Conservation (phyloP, 495 filamentous ascomycete genomes). For the Tuber melanosporum region DNA sequence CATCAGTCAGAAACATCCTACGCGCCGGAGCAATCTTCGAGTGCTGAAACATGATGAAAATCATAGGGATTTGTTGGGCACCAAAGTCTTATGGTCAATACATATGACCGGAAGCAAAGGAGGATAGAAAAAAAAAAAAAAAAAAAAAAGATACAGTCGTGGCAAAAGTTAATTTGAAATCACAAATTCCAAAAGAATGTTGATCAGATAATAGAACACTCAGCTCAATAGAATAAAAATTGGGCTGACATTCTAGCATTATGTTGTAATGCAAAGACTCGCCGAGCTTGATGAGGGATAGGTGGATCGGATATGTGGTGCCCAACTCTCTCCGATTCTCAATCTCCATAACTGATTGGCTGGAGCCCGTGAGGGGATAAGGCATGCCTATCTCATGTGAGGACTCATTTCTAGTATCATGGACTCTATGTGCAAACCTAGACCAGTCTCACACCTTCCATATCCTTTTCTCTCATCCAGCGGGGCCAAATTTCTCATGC, state of each 20-base stretch:
- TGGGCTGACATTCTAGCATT: background rate
- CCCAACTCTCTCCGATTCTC: background rate
- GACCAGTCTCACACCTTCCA: background rate
- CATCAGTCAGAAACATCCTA: background rate
- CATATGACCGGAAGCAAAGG: background rate
- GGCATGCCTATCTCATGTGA: background rate
- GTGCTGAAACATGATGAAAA: conserved; percentile 6
- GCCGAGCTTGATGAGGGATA: background rate
- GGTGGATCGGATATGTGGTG: conserved; percentile 2
- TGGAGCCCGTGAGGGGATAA: background rate
- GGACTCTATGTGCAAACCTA: background rate
- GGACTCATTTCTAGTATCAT: background rate
- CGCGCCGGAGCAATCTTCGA: background rate
- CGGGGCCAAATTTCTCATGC: background rate
- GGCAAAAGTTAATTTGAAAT: background rate
- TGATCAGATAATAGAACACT: background rate
- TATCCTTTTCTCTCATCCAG: background rate
- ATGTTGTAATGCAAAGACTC: conserved; percentile 1
- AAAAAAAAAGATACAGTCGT: background rate
- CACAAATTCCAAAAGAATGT: background rate
- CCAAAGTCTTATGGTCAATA: background rate
- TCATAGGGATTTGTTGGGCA: background rate
- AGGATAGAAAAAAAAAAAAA: background rate
- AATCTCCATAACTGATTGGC: background rate
- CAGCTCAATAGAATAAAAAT: background rate